phyloP scores from a whole-genome alignment of 352 stramenopile species.

The Phytopythium ostracodes region DNA sequence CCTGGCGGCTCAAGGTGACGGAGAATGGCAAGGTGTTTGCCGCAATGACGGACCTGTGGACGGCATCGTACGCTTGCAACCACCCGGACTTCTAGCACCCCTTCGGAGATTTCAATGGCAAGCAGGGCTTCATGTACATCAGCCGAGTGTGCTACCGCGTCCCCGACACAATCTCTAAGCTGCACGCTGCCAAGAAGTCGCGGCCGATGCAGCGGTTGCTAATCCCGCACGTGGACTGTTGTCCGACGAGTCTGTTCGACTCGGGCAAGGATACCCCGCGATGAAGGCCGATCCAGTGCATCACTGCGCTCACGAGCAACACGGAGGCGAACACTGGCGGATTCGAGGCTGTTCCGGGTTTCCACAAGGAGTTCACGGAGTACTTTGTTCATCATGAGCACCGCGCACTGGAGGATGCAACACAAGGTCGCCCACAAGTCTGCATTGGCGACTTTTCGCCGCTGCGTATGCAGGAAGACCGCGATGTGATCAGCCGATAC shows the following conservation, averaged over 20 bases:
- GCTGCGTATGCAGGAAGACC: slow-evolving; percentile 81
- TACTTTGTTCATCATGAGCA: slow-evolving; percentile 43
- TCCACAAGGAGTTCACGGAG: slow-evolving; percentile 79
- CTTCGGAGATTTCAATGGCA: slow-evolving; percentile 63
- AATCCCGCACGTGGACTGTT: slow-evolving; percentile 88
- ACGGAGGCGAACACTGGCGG: slow-evolving; percentile 62
- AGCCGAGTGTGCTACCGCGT: slow-evolving; percentile 84
- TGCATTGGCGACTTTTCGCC: slow-evolving; percentile 88
- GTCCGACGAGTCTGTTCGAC: slow-evolving; percentile 68
- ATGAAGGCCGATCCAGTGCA: slow-evolving; percentile 88
- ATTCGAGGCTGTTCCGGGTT: slow-evolving; percentile 83
- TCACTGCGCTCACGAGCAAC: slow-evolving; percentile 80
- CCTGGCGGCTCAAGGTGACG: slow-evolving; percentile 77
- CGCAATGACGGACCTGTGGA: slow-evolving; percentile 83
- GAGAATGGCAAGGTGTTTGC: slow-evolving; percentile 69
- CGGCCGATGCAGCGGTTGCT: slow-evolving; percentile 79
- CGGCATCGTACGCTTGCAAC: slow-evolving; percentile 61
- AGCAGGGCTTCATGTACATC: slow-evolving; percentile 85
- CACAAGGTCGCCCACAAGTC: slow-evolving; percentile 44
- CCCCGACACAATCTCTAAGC: slow-evolving; percentile 57
- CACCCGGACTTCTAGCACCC: slow-evolving; percentile 65
- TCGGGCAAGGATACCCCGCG: slow-evolving; percentile 64
- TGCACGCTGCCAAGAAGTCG: slow-evolving; percentile 64
- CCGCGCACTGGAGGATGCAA: slow-evolving; percentile 10
- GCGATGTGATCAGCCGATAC: slow-evolving; percentile 68